A percentile compares a stretch with the other conserved stretches of the same genome.
Evolutionary conservation across 805 yeast genomes (phyloP).

Genomic region (Metschnikowia corniflorae): DNA sequence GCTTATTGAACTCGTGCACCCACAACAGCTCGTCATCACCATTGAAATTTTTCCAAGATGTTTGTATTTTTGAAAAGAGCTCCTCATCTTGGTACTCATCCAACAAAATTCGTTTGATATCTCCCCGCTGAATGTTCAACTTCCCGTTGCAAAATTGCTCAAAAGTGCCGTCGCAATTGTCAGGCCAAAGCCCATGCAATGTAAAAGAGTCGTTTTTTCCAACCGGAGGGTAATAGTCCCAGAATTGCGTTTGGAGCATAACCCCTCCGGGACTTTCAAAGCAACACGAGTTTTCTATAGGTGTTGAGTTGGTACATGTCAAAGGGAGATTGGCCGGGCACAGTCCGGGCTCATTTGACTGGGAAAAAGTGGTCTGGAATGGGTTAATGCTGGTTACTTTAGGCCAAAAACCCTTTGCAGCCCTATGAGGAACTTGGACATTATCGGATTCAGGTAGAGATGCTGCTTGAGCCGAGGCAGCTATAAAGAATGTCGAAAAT

Average conservation of each 20-base stretch:
- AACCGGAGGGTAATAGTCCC: constrained; percentile 35
- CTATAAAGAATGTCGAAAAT: too few relatives aligned
- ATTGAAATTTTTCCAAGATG: constrained; percentile 29
- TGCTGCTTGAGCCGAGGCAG: too few relatives aligned
- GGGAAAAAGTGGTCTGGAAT: background rate
- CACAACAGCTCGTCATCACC: constrained; percentile 37
- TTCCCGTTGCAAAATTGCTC: constrained; percentile 34
- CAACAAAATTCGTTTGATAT: constrained; percentile 25
- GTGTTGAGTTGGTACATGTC: constrained; percentile 56
- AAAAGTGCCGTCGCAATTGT: constrained; percentile 39
- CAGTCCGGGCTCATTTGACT: constrained; percentile 1
- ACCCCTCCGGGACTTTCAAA: constrained; percentile 41
- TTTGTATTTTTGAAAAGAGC: constrained; percentile 24
- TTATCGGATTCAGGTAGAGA: too few relatives aligned
- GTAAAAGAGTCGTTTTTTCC: constrained; percentile 37
- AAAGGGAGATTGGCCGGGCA: constrained; percentile 38
- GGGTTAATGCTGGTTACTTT: constrained; percentile 1
- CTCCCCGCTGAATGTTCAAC: constrained; percentile 23
- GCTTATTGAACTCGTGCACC: constrained; percentile 45
- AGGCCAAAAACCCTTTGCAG: constrained; percentile 1
- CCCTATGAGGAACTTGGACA: too few relatives aligned
- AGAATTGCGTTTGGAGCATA: constrained; percentile 40
- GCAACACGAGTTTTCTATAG: constrained; percentile 47
- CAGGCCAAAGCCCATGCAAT: constrained; percentile 46
- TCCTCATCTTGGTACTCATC: constrained; percentile 25